Evolutionary conservation across 352 stramenopile genomes (phyloP).

Genomic region (Phytopythium mirpurense): DNA sequence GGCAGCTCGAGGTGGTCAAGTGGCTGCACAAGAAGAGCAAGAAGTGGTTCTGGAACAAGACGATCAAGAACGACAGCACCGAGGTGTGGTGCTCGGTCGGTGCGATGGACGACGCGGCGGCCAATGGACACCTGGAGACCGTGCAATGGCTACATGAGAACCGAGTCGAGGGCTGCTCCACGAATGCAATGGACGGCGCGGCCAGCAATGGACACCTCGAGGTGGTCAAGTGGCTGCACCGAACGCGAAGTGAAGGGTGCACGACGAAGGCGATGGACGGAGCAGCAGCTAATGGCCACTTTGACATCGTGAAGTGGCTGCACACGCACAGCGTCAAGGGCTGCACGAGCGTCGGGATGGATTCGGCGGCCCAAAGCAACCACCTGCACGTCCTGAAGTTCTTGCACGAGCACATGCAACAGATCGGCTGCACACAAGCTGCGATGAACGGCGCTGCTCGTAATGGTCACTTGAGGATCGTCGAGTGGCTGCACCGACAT

Average conservation of each 20-base stretch:
- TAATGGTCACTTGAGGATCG: slow-evolving; percentile 9
- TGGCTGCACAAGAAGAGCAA: slow-evolving; percentile 7
- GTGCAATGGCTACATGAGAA: slow-evolving; percentile 25
- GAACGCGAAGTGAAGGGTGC: slow-evolving; percentile 20
- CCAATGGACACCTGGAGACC: slow-evolving; percentile 23
- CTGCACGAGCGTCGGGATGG: slow-evolving; percentile 9
- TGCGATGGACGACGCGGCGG: slow-evolving; percentile 23
- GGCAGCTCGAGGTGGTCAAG: slow-evolving; percentile 10
- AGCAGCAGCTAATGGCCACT: slow-evolving; percentile 18
- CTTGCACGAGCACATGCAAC: slow-evolving; percentile 2
- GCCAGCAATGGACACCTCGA: slow-evolving; percentile 16
- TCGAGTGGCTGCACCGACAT: slow-evolving; percentile 16
- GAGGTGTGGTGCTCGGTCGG: slow-evolving; percentile 12
- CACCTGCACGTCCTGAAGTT: slow-evolving; percentile 3
- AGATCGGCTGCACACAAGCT: not conserved
- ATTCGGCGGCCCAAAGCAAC: slow-evolving; percentile 2
- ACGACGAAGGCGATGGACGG: slow-evolving; percentile 31
- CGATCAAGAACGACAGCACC: not conserved
- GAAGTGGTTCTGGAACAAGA: not conserved
- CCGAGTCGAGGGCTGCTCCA: slow-evolving; percentile 20
- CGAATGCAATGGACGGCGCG: slow-evolving; percentile 20
- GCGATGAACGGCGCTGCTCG: slow-evolving; percentile 8
- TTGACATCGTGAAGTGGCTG: slow-evolving; percentile 21
- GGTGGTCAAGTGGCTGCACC: slow-evolving; percentile 25
- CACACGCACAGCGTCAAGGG: slow-evolving; percentile 10